Conservation (phyloP, 2,329 filamentous ascomycete genomes). For the Onygenales sp. region DNA sequence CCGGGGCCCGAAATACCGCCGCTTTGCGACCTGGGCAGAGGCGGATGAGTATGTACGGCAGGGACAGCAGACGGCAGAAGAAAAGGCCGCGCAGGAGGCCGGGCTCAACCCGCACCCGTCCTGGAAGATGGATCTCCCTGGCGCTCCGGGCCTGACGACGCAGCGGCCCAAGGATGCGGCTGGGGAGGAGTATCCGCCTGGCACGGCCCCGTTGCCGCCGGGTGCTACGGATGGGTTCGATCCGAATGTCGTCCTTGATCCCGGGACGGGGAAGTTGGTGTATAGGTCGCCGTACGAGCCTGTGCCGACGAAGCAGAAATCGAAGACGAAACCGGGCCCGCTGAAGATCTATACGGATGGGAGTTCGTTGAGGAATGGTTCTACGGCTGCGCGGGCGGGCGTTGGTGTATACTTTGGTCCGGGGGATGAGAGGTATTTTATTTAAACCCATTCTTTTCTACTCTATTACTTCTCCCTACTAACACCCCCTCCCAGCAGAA, state of each 20-base stretch:
- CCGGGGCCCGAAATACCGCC: conserved; percentile 59
- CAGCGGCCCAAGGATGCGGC: conserved; percentile 35
- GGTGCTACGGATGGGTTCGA: conserved; percentile 55
- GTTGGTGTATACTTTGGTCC: conserved; percentile 58
- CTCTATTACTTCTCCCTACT: conserved; percentile 14
- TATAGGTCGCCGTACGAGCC: conserved; percentile 46
- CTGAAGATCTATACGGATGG: conserved; percentile 56
- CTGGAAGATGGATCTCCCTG: background rate
- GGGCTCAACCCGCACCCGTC: background rate
- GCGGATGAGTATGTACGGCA: conserved; percentile 65
- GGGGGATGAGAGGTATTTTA: conserved; percentile 43
- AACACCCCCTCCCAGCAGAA: conserved; percentile 36
- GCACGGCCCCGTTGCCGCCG: conserved; percentile 45
- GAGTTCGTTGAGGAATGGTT: conserved; percentile 51
- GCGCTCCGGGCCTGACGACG: conserved; percentile 28
- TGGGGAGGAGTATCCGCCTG: conserved; percentile 39
- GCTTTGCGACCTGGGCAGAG: conserved; percentile 58
- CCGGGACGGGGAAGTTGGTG: conserved; percentile 43
- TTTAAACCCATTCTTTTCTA: background rate
- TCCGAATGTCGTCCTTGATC: conserved; percentile 46
- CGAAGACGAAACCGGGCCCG: conserved; percentile 38
- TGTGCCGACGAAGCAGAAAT: conserved; percentile 35
- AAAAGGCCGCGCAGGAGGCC: background rate
- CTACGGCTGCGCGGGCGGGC: conserved; percentile 45
- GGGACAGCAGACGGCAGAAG: conserved; percentile 5